Conservation (phyloP, 345 rosid genomes). For the Hibiscus trionum region DNA sequence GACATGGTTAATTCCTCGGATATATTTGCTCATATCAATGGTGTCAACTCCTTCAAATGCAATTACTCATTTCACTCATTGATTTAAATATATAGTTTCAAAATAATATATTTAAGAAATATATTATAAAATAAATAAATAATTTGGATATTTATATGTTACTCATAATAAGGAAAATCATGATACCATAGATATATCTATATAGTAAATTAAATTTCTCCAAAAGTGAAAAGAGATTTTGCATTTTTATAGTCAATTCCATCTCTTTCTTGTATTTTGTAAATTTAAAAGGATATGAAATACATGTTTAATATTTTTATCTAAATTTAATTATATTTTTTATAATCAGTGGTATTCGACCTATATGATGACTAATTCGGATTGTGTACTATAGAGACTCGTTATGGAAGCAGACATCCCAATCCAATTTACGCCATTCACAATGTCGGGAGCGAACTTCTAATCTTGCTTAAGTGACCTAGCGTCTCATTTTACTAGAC, state of each 20-base stretch:
- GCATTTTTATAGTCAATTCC: background rate
- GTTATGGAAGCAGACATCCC: too few species aligned
- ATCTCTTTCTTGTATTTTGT: background rate
- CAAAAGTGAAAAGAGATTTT: background rate
- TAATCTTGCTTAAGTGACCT: too few species aligned
- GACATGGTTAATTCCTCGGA: constrained; percentile 68
- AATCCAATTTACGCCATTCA: too few species aligned
- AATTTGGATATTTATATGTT: constrained; percentile 15
- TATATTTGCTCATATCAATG: constrained; percentile 74
- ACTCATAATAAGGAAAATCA: constrained; percentile 13
- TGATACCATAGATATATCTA: constrained; percentile 5
- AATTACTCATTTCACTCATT: constrained; percentile 75
- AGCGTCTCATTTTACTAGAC: too few species aligned
- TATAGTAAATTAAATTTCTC: constrained; percentile 3
- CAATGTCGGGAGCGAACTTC: too few species aligned
- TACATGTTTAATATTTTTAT: background rate
- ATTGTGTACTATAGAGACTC: too few species aligned
- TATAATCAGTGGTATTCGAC: too few species aligned
- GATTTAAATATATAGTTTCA: constrained; percentile 33
- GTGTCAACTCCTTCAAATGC: constrained; percentile 78
- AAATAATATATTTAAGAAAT: background rate
- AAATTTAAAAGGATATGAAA: background rate
- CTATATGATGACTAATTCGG: too few species aligned
- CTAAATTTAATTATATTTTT: background rate
- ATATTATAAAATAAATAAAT: background rate